Evolutionary conservation across 202 grass and related monocot genomes (phyloP).

Genomic region (Alloteropsis angusta): DNA sequence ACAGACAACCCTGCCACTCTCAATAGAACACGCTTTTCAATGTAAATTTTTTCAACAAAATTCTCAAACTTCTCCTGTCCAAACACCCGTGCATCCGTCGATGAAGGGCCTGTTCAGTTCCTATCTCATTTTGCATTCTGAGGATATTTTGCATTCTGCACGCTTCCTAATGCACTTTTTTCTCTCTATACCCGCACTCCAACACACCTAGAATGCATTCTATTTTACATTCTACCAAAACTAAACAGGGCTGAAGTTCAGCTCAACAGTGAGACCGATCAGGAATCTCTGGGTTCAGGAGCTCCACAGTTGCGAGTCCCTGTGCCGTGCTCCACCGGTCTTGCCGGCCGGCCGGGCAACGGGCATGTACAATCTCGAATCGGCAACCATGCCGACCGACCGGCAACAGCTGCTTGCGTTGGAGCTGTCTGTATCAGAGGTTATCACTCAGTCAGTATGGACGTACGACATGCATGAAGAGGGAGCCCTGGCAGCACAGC

Average conservation of each 20-base stretch:
- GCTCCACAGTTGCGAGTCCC: constrained; percentile 3
- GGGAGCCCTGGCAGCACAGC: neutral
- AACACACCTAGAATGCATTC: too few species aligned
- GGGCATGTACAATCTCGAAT: neutral
- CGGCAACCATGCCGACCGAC: neutral
- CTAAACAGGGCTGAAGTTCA: too few species aligned
- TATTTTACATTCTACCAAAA: too few species aligned
- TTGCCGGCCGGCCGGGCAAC: neutral
- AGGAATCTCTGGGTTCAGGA: neutral
- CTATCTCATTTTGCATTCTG: too few species aligned
- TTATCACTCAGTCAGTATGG: neutral
- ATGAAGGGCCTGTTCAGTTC: too few species aligned
- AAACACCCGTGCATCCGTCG: neutral
- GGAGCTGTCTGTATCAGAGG: neutral
- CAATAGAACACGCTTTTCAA: too few species aligned
- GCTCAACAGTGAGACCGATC: neutral
- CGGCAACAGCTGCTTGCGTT: neutral
- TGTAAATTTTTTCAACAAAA: too few species aligned
- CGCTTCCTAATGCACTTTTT: too few species aligned
- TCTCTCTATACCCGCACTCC: too few species aligned
- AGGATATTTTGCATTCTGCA: too few species aligned
- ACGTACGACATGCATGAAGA: neutral
- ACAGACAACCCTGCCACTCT: too few species aligned
- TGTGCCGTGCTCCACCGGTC: neutral
- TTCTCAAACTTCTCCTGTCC: too few species aligned